These are phyloP conservation scores for Fusarium caatingaense DNA, from an alignment of 2,329 filamentous ascomycete genomes.

Conservation along the genomic window DNA sequence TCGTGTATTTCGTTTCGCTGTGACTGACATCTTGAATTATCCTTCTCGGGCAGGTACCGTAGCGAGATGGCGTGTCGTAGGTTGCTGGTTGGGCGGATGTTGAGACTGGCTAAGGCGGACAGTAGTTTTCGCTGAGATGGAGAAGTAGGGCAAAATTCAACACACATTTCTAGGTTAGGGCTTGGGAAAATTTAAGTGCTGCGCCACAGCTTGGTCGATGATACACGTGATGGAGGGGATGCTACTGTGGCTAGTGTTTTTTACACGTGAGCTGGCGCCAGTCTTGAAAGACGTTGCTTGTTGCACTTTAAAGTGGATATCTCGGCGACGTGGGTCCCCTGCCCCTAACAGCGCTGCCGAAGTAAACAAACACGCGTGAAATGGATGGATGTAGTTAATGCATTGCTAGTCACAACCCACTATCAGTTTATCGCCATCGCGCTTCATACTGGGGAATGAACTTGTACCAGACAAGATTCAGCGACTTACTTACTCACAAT, in stretches of 20 bases:
- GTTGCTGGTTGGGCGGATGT: constrained; percentile 51
- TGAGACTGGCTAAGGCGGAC: constrained; percentile 46
- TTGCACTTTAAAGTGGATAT: not conserved
- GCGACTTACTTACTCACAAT: constrained; percentile 45
- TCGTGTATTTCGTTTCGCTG: constrained; percentile 37
- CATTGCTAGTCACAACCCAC: constrained; percentile 30
- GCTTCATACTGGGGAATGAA: constrained; percentile 33
- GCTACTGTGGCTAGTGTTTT: not conserved
- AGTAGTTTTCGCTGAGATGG: constrained; percentile 52
- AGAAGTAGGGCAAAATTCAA: constrained; percentile 53
- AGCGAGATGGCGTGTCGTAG: constrained; percentile 54
- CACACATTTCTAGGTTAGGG: constrained; percentile 24
- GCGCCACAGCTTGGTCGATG: not conserved
- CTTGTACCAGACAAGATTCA: constrained; percentile 25
- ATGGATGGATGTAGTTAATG: constrained; percentile 2
- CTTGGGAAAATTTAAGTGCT: constrained; percentile 46
- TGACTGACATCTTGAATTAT: constrained; percentile 59
- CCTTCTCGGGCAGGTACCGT: constrained; percentile 55
- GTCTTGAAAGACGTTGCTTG: not conserved
- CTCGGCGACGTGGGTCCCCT: constrained; percentile 35
- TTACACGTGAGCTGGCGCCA: constrained; percentile 38
- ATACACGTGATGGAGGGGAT: constrained; percentile 44
- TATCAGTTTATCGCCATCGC: constrained; percentile 42
- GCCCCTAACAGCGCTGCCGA: constrained; percentile 40
- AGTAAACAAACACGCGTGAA: constrained; percentile 56